Percentiles rank a stretch among this genome's conserved stretches.
Evolutionary conservation across 805 yeast genomes (phyloP).

Genomic region (Pichia pseudocactophila): DNA sequence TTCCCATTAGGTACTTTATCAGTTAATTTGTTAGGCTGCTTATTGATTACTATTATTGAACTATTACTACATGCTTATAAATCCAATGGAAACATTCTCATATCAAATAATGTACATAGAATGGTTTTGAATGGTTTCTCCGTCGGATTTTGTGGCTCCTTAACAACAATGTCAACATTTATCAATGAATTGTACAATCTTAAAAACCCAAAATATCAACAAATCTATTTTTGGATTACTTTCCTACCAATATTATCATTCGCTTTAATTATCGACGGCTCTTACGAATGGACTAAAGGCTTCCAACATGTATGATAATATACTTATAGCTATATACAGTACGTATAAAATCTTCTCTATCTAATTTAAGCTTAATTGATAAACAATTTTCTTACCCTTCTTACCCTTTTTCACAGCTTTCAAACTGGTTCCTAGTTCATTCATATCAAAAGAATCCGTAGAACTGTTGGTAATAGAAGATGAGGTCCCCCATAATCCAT

Average conservation of each 20-base stretch:
- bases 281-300: slow-evolving; percentile 63
- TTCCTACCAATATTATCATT: slow-evolving; percentile 39
- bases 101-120: slow-evolving; percentile 12
- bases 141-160: slow-evolving; percentile 24
- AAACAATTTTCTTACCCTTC: slow-evolving; percentile 46
- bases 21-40: slow-evolving; percentile 27
- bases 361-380: slow-evolving; percentile 22
- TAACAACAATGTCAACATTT: slow-evolving; percentile 60
- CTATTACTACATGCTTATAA: slow-evolving; percentile 16
- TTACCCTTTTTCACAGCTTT: slow-evolving; percentile 29
- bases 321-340: background rate
- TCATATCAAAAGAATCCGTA: slow-evolving; percentile 17
- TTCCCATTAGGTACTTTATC: slow-evolving; percentile 49
- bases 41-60: slow-evolving; percentile 15
- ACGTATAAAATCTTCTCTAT: background rate
- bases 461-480: background rate
- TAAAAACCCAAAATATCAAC: slow-evolving; percentile 24
- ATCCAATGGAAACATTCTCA: slow-evolving; percentile 2
- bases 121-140: slow-evolving; percentile 19
- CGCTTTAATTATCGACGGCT: slow-evolving; percentile 55
- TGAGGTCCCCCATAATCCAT: slow-evolving; percentile 27
- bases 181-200: slow-evolving; percentile 47
- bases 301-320: slow-evolving; percentile 1
- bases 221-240: slow-evolving; percentile 43
- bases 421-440: slow-evolving; percentile 13